Evolutionary conservation across 352 stramenopile species (phyloP), one percentile per base, ranked within the genome.

Genomic region (Phytophthora pseudosyringae): DNA sequence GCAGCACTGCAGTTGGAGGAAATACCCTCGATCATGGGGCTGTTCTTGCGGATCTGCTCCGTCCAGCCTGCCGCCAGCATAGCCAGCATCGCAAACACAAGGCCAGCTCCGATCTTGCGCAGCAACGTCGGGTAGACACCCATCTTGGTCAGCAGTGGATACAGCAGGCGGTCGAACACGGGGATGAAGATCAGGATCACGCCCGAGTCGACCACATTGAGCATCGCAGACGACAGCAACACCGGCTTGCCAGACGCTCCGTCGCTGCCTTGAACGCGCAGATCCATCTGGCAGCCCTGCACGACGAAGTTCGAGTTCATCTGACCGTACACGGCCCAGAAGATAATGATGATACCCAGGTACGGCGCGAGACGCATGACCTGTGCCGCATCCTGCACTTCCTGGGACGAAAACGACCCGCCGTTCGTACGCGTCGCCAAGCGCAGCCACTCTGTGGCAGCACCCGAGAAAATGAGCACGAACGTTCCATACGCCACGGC

Each of bases 151-250:
- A 97, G 70, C 50, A 77, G 31, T 5, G 91, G 91, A 65, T 97
- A 98, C 29, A 98, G 64, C 6, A 89, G 26, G 8, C 72, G 66
- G 62, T 97, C 91, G 44, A 97, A 96, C 18, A 98, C 72, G 15
- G 92, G 91, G 44, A 97, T 96, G 53, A 97, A 96, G 31, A 97
- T 57, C 21, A 98, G 65, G 56, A 98, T 97, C 15, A 93, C 86
- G 11, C 90, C 77, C 15, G 86, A 94, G 67, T 98, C 89, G 16
- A 97, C 78, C 11, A 96, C 83, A 40, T 83, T 90, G 28, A 97
- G 81, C 76, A 94, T 96, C 28, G 90, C 87, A 5, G 89, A 84
- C 16, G 88, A 94, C 54, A 97, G 76, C 49, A 96, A 57, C 44
- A 86, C 84, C 26, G 69, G 66, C 50, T 78, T 49, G 13, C 26